Evolutionary conservation across 352 stramenopile species (phyloP).

Genomic region (Porosira glacialis): DNA sequence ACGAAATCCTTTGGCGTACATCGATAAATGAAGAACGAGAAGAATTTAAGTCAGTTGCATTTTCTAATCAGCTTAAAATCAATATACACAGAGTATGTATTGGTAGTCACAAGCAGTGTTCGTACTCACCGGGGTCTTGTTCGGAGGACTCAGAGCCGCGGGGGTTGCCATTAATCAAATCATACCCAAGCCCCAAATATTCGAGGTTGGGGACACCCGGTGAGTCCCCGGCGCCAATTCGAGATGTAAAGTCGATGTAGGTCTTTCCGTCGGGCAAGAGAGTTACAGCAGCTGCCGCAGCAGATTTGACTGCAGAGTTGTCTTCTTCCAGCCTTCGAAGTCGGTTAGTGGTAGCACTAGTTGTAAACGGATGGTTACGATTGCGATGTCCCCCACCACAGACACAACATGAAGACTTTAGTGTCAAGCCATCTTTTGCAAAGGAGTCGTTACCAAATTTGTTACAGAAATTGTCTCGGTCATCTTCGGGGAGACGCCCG

Average conservation of each 20-base stretch:
- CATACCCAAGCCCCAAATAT: slow-evolving; percentile 11
- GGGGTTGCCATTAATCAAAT: slow-evolving; percentile 11
- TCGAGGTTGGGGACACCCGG: slow-evolving; percentile 1
- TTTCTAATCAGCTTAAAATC: too few species aligned
- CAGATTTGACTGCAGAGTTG: not conserved
- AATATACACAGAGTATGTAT: too few species aligned
- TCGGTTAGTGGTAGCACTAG: not conserved
- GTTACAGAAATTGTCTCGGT: slow-evolving; percentile 82
- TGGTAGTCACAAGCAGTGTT: too few species aligned
- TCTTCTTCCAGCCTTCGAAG: not conserved
- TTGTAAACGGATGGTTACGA: not conserved
- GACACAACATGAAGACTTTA: slow-evolving; percentile 27
- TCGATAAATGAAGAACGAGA: too few species aligned
- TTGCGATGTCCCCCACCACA: not conserved
- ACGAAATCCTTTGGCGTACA: too few species aligned
- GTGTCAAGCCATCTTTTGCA: slow-evolving; percentile 66
- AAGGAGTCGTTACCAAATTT: slow-evolving; percentile 92
- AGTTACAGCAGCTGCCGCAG: not conserved
- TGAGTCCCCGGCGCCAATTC: not conserved
- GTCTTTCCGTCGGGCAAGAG: not conserved
- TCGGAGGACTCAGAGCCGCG: too few species aligned
- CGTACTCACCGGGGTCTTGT: too few species aligned
- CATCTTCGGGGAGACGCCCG: slow-evolving; percentile 43
- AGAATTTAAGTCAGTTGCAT: too few species aligned
- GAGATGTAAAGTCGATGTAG: not conserved